phyloP scores from a whole-genome alignment of 2,329 filamentous ascomycete genomes.

The Aschersonia sp. region DNA sequence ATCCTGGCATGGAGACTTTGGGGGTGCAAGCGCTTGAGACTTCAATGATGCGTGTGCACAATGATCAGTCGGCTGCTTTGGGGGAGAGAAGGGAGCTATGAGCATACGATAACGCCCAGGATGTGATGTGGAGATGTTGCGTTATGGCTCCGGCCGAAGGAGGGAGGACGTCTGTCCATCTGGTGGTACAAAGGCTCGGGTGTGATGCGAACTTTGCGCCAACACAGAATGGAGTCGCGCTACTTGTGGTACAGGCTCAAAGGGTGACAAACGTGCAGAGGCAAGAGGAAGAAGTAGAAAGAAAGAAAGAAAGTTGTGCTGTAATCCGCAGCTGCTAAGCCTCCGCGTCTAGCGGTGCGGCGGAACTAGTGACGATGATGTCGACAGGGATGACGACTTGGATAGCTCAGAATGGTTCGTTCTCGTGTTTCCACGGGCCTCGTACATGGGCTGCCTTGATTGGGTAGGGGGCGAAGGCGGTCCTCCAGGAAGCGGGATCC shows the following conservation, averaged over 20 bases:
- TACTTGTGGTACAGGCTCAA: no score
- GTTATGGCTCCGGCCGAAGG: neutral
- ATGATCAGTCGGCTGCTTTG: neutral
- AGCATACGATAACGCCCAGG: neutral
- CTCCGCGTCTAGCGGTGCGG: neutral
- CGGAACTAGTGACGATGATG: neutral
- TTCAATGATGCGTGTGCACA: neutral
- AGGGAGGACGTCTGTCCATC: neutral
- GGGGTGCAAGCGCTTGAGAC: neutral
- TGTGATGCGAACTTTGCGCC: neutral
- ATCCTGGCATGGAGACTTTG: neutral
- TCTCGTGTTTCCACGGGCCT: neutral
- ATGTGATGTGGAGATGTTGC: neutral
- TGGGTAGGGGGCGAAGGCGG: neutral
- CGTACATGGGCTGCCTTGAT: no score
- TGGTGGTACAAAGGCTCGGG: neutral
- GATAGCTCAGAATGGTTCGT: neutral
- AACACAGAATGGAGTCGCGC: neutral
- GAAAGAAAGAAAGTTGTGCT: no score
- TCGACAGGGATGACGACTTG: neutral
- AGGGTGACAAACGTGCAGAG: no score
- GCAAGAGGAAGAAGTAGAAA: no score
- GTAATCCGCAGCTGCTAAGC: neutral
- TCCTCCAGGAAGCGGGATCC: neutral
- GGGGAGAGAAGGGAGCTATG: neutral